phyloP scores from a whole-genome alignment of 1,284 basidiomycete genomes.

The Anthracocystis walkeri region DNA sequence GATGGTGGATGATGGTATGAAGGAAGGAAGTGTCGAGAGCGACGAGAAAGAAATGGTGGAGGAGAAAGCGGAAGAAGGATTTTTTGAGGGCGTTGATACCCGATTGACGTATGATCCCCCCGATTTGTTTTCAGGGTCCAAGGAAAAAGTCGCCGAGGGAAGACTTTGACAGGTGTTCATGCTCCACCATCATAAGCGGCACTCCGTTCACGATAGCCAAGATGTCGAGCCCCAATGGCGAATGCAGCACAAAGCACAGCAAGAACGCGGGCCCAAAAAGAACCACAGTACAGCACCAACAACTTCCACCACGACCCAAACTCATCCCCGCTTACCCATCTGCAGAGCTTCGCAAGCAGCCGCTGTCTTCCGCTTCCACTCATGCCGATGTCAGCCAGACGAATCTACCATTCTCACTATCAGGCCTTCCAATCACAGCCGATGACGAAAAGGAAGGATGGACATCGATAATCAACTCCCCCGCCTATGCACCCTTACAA shows the following conservation, averaged over 20 bases:
- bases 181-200: neutral
- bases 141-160: slow-evolving; percentile 9
- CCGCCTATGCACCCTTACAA: slow-evolving; percentile 42
- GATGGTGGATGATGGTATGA: slow-evolving; percentile 1
- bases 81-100: neutral
- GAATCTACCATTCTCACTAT: slow-evolving; percentile 10
- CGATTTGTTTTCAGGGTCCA: slow-evolving; percentile 25
- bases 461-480: slow-evolving; percentile 40
- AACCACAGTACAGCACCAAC: slow-evolving; percentile 34
- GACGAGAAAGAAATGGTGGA: neutral
- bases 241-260: slow-evolving; percentile 6
- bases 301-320: slow-evolving; percentile 39
- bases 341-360: slow-evolving; percentile 3
- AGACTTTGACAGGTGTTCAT: too few species aligned
- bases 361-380: neutral
- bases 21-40: too few species aligned
- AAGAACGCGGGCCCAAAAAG: slow-evolving; percentile 1
- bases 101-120: neutral
- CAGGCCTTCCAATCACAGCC: neutral
- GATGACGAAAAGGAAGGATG: slow-evolving; percentile 2
- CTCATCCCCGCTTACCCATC: slow-evolving; percentile 34
- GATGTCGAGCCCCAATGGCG: slow-evolving; percentile 29
- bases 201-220: neutral
- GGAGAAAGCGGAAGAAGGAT: slow-evolving; percentile 8
- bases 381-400: neutral